Percentiles rank a stretch among this genome's conserved stretches.
Conservation (phyloP, 805 yeast species). For the Zygosaccharomyces bailii region DNA sequence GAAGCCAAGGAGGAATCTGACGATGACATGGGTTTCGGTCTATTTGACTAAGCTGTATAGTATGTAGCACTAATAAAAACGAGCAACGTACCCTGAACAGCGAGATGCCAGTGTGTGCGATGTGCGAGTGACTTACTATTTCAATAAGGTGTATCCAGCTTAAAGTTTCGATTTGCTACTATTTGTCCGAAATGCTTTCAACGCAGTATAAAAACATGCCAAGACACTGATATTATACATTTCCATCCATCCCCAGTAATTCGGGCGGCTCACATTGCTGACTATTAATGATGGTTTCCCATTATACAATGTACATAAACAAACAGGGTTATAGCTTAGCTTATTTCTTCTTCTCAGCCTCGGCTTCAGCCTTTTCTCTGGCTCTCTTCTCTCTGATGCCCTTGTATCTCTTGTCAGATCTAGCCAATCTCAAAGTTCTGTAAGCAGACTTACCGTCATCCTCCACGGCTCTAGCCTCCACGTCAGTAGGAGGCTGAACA, state of each 20-base stretch:
- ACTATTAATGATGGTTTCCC: constrained; percentile 30
- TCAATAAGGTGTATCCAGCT: neutral
- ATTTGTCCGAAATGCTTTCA: too few species aligned
- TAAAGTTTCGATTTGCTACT: neutral
- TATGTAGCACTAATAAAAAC: constrained; percentile 8
- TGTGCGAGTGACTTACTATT: neutral
- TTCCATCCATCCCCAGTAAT: neutral
- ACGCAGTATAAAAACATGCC: too few species aligned
- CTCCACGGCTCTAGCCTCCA: constrained; percentile 85
- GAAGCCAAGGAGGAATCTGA: constrained; percentile 65
- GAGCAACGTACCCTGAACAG: neutral
- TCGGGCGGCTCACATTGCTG: constrained; percentile 5
- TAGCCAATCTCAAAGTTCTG: constrained; percentile 94
- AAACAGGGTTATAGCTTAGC: constrained; percentile 17
- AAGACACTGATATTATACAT: too few species aligned
- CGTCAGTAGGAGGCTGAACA: constrained; percentile 68
- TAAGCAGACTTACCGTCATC: constrained; percentile 74
- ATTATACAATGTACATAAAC: constrained; percentile 34
- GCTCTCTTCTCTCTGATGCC: constrained; percentile 99
- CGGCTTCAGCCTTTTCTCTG: constrained; percentile 96
- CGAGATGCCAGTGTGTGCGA: neutral
- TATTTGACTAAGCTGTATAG: constrained; percentile 63
- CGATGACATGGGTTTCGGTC: constrained; percentile 89
- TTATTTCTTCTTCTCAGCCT: constrained; percentile 98
- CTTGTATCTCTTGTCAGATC: constrained; percentile 87